Conservation (phyloP, 2,329 filamentous ascomycete genomes). For the Sporothrix pallida region DNA sequence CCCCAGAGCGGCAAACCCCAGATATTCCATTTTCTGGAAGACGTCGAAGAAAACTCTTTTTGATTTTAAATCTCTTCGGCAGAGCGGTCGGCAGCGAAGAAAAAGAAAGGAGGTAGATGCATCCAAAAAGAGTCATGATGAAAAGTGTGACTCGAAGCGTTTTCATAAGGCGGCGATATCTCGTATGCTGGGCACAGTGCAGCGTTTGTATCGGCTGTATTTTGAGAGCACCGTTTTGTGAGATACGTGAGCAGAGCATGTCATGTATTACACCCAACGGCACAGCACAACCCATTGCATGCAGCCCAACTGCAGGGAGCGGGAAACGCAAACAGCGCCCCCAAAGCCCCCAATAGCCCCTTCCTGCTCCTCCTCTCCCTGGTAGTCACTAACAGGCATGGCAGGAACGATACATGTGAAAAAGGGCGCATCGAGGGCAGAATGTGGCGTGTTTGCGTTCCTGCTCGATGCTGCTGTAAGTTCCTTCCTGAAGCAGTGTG, state of each 20-base stretch:
- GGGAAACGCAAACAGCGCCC: background rate
- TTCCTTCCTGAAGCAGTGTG: background rate
- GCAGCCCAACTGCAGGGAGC: background rate
- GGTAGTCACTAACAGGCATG: background rate
- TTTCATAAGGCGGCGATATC: background rate
- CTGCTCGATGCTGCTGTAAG: background rate
- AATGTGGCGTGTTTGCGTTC: background rate
- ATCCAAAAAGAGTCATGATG: background rate
- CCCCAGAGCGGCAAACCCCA: background rate
- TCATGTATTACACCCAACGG: background rate
- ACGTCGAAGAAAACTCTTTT: background rate
- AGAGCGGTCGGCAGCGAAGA: background rate
- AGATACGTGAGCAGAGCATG: too few species aligned
- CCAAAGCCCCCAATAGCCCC: background rate
- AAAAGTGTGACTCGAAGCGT: background rate
- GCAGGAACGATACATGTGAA: background rate
- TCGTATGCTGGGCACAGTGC: too few species aligned
- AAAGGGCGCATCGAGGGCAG: background rate
- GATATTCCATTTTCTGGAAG: slow-evolving; percentile 8
- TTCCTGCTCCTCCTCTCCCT: background rate
- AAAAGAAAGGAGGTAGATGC: background rate
- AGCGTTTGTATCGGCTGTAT: background rate
- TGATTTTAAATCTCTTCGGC: background rate
- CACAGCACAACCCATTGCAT: background rate
- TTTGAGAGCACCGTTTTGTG: background rate